Conservation (phyloP, 2,329 filamentous ascomycete species). For the Cladosporium sp. region DNA sequence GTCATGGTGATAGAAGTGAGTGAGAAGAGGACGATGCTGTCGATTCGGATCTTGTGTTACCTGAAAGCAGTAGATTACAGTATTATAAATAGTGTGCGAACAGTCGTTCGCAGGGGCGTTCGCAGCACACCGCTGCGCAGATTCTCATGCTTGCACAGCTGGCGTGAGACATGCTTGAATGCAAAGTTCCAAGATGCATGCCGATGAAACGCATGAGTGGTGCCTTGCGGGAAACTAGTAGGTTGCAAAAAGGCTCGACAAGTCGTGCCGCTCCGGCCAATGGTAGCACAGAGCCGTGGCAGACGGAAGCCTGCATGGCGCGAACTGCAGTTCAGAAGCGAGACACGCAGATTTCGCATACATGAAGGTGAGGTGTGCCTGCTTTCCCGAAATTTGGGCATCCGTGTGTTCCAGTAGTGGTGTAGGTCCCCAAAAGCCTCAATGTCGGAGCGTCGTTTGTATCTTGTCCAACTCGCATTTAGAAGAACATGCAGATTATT, state of each 20-base stretch:
- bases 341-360: not conserved
- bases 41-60: constrained; percentile 14
- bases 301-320: not conserved
- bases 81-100: constrained; percentile 15
- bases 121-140: constrained; percentile 6
- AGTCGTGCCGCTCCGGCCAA: not conserved
- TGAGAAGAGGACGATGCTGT: not conserved
- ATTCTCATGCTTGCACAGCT: no score
- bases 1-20: constrained; percentile 12
- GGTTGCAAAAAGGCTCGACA: not conserved
- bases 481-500: no score
- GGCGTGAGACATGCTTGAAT: constrained; percentile 2
- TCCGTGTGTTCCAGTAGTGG: no score
- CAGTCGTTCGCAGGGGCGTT: constrained; percentile 21
- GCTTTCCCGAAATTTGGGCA: no score
- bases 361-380: not conserved
- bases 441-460: no score
- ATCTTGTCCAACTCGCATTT: no score
- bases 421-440: no score
- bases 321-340: constrained; percentile 1
- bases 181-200: not conserved
- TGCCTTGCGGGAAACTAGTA: not conserved
- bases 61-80: constrained; percentile 13
- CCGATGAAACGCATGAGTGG: not conserved
- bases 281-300: not conserved